Percentiles rank a stretch among this genome's conserved stretches.
phyloP scores from a whole-genome alignment of 2,329 filamentous ascomycete genomes.

The Phialemonium atrogriseum region DNA sequence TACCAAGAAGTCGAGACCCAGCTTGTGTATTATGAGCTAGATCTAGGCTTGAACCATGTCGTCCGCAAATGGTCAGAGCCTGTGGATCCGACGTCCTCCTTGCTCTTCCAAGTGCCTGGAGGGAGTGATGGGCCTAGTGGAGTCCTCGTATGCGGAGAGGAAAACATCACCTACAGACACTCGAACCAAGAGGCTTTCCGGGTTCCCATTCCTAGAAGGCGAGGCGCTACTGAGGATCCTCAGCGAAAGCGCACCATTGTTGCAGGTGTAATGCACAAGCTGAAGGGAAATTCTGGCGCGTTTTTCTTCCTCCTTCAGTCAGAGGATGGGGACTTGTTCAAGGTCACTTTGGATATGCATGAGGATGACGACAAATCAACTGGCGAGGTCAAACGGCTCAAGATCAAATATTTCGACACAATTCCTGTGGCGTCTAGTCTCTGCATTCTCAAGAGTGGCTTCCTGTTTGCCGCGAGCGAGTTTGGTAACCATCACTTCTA shows the following conservation, averaged over 20 bases:
- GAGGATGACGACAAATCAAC: constrained; percentile 71
- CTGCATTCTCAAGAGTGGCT: constrained; percentile 91
- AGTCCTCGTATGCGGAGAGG: constrained; percentile 88
- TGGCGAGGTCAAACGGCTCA: constrained; percentile 72
- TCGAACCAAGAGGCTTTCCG: constrained; percentile 87
- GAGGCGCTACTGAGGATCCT: constrained; percentile 84
- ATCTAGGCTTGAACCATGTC: constrained; percentile 93
- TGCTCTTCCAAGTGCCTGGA: constrained; percentile 92
- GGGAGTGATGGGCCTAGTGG: constrained; percentile 90
- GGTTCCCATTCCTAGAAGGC: constrained; percentile 78
- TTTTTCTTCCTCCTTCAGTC: constrained; percentile 97
- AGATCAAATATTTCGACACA: constrained; percentile 97
- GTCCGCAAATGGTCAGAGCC: constrained; percentile 94
- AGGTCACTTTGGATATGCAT: constrained; percentile 85
- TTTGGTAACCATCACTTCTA: constrained; percentile 92
- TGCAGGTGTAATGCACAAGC: constrained; percentile 92
- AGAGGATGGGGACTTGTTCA: constrained; percentile 97
- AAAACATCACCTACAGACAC: constrained; percentile 94
- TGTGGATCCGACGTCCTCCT: constrained; percentile 80
- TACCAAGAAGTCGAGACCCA: constrained; percentile 78
- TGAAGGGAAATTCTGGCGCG: constrained; percentile 70
- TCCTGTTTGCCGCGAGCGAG: constrained; percentile 86
- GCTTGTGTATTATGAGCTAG: constrained; percentile 94
- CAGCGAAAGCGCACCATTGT: constrained; percentile 82
- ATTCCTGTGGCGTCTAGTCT: constrained; percentile 81